These are phyloP conservation scores for Cyberlindnera maritima DNA, from an alignment of 805 yeast genomes.

Conservation along the genomic window DNA sequence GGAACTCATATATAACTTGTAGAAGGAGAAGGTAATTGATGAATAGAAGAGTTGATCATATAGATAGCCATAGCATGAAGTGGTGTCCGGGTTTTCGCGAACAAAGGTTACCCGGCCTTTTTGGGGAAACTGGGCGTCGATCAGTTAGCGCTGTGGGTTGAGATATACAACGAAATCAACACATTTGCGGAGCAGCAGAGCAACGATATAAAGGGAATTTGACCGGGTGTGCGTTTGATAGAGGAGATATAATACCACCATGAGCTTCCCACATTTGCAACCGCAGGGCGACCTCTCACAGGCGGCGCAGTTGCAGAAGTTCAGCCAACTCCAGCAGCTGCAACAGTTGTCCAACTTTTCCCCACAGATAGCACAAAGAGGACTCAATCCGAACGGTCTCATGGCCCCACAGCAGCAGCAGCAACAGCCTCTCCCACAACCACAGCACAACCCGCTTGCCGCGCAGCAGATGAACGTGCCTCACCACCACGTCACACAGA, in stretches of 20 bases:
- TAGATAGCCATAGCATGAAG: too few species aligned
- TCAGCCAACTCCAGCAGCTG: constrained; percentile 21
- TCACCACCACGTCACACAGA: constrained; percentile 34
- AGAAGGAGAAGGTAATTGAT: too few species aligned
- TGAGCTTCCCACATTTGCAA: constrained; percentile 24
- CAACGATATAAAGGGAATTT: too few species aligned
- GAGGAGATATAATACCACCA: too few species aligned
- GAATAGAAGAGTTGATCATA: too few species aligned
- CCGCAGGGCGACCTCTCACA: constrained; percentile 20
- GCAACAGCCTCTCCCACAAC: constrained; percentile 21
- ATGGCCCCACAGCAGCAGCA: constrained; percentile 11
- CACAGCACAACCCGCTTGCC: constrained; percentile 18
- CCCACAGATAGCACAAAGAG: constrained; percentile 19
- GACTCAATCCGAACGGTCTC: constrained; percentile 12
- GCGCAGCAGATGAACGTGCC: constrained; percentile 9
- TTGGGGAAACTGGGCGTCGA: not conserved
- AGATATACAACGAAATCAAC: not conserved
- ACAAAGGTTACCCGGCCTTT: too few species aligned
- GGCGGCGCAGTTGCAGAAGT: constrained; percentile 18
- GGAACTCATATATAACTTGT: too few species aligned
- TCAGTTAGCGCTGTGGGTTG: too few species aligned
- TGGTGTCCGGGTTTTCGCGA: not conserved
- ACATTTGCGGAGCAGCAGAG: too few species aligned
- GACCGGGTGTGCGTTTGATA: too few species aligned
- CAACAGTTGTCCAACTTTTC: constrained; percentile 18